A percentile compares a stretch with the other conserved stretches of the same genome.
Evolutionary conservation across 2,329 filamentous ascomycete species (phyloP).

Genomic region (Annulohypoxylon truncatum): DNA sequence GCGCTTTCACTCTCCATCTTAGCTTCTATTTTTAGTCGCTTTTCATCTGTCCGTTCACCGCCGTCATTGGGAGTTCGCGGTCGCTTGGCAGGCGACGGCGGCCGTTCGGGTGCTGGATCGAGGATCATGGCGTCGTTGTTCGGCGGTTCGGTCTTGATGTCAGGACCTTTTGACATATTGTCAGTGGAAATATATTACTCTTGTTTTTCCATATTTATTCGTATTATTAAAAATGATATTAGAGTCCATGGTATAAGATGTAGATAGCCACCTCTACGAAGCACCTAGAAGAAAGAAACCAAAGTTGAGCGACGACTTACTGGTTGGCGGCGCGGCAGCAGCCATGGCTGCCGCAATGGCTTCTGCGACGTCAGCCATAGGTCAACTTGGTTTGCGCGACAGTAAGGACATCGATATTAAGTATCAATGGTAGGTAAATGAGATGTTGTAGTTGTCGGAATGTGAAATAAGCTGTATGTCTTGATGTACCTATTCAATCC

Average conservation of each 20-base stretch:
- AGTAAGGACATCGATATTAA: slow-evolving; percentile 19
- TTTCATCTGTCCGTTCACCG: slow-evolving; percentile 43
- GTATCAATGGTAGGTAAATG: slow-evolving; percentile 16
- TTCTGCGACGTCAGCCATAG: slow-evolving; percentile 49
- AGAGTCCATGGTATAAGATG: not conserved
- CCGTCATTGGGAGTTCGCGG: slow-evolving; percentile 42
- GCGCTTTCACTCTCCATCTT: slow-evolving; percentile 44
- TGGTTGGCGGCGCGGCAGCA: slow-evolving; percentile 38
- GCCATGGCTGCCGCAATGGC: slow-evolving; percentile 49
- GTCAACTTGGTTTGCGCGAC: slow-evolving; percentile 32
- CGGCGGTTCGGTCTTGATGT: slow-evolving; percentile 48
- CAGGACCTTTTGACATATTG: slow-evolving; percentile 41
- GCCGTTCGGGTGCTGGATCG: slow-evolving; percentile 37
- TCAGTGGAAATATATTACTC: slow-evolving; percentile 19
- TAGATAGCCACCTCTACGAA: not conserved
- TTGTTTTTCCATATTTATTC: too few relatives aligned
- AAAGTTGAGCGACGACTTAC: slow-evolving; percentile 26
- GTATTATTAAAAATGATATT: not conserved
- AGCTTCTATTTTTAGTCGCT: slow-evolving; percentile 48
- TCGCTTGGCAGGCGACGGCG: slow-evolving; percentile 46
- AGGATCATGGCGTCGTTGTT: slow-evolving; percentile 42
- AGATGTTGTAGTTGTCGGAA: slow-evolving; percentile 7
- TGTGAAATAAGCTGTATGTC: not conserved
- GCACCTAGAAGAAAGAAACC: not conserved
- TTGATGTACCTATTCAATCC: slow-evolving; percentile 8